phyloP scores from a whole-genome alignment of 1,139 yeast genomes.

The Eremothecium sinecaudum region DNA sequence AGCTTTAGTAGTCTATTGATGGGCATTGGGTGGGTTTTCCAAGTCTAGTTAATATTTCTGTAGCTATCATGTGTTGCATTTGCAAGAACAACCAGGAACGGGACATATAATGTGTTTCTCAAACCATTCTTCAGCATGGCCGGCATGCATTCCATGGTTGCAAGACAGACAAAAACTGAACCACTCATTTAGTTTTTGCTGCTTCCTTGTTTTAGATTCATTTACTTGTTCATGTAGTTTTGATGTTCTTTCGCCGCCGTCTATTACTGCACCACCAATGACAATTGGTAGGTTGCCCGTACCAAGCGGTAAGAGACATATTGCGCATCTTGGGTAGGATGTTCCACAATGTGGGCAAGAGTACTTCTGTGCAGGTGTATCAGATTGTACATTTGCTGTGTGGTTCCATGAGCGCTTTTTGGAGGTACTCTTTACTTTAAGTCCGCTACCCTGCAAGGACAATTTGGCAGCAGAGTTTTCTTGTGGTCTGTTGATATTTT shows the following conservation, averaged over 20 bases:
- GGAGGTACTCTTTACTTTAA: slow-evolving; percentile 6
- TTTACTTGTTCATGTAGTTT: slow-evolving; percentile 8
- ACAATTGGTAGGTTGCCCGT: slow-evolving; percentile 39
- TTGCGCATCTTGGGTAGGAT: slow-evolving; percentile 85
- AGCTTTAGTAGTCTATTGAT: too few species aligned
- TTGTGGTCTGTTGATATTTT: slow-evolving; percentile 42
- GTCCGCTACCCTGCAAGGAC: slow-evolving; percentile 9
- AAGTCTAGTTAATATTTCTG: too few species aligned
- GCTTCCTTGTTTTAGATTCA: slow-evolving; percentile 17
- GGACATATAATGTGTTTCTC: slow-evolving; percentile 81
- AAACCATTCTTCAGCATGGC: slow-evolving; percentile 95
- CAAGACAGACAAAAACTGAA: slow-evolving; percentile 86
- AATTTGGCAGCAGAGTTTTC: slow-evolving; percentile 1
- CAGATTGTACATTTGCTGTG: slow-evolving; percentile 10
- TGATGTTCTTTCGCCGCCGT: slow-evolving; percentile 11
- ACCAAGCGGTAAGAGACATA: slow-evolving; percentile 76
- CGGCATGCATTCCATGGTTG: slow-evolving; percentile 90
- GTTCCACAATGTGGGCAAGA: slow-evolving; percentile 82
- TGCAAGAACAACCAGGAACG: slow-evolving; percentile 84
- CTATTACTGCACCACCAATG: slow-evolving; percentile 21
- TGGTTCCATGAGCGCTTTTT: slow-evolving; percentile 16
- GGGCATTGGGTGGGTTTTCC: too few species aligned
- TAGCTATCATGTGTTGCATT: slow-evolving; percentile 48
- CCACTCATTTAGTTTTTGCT: slow-evolving; percentile 42
- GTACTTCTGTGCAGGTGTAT: slow-evolving; percentile 26